Conservation (phyloP, 2,329 filamentous ascomycete species). For the Phialocephala sp. region DNA sequence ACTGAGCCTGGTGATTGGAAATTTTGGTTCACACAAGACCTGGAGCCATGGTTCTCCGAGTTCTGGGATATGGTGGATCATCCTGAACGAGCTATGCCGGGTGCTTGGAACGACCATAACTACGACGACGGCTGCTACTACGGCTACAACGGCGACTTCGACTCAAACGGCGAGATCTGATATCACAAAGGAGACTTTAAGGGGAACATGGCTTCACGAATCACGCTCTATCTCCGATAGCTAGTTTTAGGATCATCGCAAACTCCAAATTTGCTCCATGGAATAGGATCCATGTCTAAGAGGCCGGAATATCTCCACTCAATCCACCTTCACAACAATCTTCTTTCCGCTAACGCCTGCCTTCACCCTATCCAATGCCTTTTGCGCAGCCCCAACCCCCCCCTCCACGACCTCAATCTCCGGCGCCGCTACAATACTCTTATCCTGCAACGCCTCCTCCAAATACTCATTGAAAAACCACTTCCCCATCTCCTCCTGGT, state of each 20-base stretch:
- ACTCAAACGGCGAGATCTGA: too few species aligned
- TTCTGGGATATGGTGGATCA: conserved; percentile 28
- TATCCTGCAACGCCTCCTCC: conserved; percentile 19
- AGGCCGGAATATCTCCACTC: not conserved
- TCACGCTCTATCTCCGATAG: too few species aligned
- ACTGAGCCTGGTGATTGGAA: conserved; percentile 21
- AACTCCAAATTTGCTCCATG: too few species aligned
- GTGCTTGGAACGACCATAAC: conserved; percentile 18
- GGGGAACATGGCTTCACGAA: too few species aligned
- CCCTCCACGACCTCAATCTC: conserved; percentile 28
- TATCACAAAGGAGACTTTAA: too few species aligned
- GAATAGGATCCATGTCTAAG: too few species aligned
- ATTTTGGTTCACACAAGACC: conserved; percentile 17
- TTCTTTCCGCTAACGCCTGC: conserved; percentile 33
- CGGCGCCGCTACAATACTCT: conserved; percentile 24
- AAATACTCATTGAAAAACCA: conserved; percentile 33
- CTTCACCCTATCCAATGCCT: conserved; percentile 25
- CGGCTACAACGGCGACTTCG: too few species aligned
- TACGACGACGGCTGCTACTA: too few species aligned
- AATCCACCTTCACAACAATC: conserved; percentile 27
- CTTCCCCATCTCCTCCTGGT: conserved; percentile 21
- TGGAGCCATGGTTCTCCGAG: not conserved
- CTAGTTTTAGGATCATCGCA: too few species aligned
- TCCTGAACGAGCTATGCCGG: conserved; percentile 22
- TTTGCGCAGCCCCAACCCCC: conserved; percentile 22